A percentile compares a stretch with the other conserved stretches of the same genome.
Conservation (phyloP, 768 basidiomycete genomes). For the Pleurotus sapidus region DNA sequence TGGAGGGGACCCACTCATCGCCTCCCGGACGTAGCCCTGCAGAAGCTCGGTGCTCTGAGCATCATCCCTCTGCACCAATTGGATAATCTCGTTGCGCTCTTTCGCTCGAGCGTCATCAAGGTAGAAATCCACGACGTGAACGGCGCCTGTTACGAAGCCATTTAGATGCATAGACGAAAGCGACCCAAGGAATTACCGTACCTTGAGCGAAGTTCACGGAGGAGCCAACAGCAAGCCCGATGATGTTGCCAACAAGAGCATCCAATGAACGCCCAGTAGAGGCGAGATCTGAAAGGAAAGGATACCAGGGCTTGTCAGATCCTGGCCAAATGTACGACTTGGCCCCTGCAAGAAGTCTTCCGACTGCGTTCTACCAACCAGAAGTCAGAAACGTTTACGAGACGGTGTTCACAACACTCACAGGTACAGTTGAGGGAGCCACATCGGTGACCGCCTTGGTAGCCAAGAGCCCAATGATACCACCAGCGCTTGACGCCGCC, state of each 20-base stretch:
- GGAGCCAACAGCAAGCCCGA: constrained; percentile 46
- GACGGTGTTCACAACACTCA: not conserved
- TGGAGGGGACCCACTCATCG: constrained; percentile 37
- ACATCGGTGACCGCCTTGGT: constrained; percentile 7
- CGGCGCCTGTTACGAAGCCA: constrained; percentile 25
- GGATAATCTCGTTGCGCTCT: constrained; percentile 36
- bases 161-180: not conserved
- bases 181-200: constrained; percentile 7
- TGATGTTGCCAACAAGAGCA: constrained; percentile 38
- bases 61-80: constrained; percentile 30
- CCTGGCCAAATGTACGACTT: constrained; percentile 25
- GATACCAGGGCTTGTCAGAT: constrained; percentile 30
- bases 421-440: not conserved
- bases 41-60: constrained; percentile 30
- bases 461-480: not conserved
- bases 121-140: constrained; percentile 53
- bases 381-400: not conserved
- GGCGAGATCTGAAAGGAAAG: constrained; percentile 35
- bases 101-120: constrained; percentile 36
- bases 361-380: constrained; percentile 23
- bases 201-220: constrained; percentile 46
- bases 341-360: constrained; percentile 21
- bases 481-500: not conserved
- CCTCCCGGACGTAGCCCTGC: constrained; percentile 49
- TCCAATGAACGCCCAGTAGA: constrained; percentile 34